Percentiles rank a stretch among this genome's conserved stretches.
Conservation (phyloP, 768 basidiomycete species). For the Zangia roseola region DNA sequence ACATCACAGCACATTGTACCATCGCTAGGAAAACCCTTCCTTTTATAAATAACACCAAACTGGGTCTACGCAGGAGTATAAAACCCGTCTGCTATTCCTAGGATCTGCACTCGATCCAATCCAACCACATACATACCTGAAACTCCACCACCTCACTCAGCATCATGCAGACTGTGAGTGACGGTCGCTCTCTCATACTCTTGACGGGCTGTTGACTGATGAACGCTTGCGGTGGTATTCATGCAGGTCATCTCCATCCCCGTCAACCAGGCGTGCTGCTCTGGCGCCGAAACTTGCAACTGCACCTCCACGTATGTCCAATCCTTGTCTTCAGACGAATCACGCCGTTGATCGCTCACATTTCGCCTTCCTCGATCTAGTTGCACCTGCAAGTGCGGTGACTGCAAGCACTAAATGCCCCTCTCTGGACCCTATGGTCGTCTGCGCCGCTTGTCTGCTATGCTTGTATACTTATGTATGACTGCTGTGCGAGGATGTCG, state of each 20-base stretch:
- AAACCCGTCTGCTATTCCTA: too few relatives aligned
- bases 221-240: neutral
- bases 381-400: constrained; percentile 18
- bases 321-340: neutral
- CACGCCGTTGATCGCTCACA: neutral
- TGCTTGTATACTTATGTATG: too few relatives aligned
- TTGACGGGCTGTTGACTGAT: neutral
- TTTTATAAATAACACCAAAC: too few relatives aligned
- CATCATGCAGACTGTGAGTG: neutral
- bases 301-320: constrained; percentile 11
- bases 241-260: constrained; percentile 7
- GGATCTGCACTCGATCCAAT: too few relatives aligned
- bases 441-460: too few relatives aligned
- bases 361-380: neutral
- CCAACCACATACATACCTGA: too few relatives aligned
- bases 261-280: constrained; percentile 21
- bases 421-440: too few relatives aligned
- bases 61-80: too few relatives aligned
- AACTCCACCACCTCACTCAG: neutral
- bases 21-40: too few relatives aligned
- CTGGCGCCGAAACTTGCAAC: constrained; percentile 2
- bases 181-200: too few relatives aligned
- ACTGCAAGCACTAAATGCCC: constrained; percentile 18
- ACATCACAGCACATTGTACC: too few relatives aligned
- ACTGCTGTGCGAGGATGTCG: too few relatives aligned